These are phyloP conservation scores for Starmerella floris DNA, from an alignment of 805 yeast genomes.

Conservation along the genomic window DNA sequence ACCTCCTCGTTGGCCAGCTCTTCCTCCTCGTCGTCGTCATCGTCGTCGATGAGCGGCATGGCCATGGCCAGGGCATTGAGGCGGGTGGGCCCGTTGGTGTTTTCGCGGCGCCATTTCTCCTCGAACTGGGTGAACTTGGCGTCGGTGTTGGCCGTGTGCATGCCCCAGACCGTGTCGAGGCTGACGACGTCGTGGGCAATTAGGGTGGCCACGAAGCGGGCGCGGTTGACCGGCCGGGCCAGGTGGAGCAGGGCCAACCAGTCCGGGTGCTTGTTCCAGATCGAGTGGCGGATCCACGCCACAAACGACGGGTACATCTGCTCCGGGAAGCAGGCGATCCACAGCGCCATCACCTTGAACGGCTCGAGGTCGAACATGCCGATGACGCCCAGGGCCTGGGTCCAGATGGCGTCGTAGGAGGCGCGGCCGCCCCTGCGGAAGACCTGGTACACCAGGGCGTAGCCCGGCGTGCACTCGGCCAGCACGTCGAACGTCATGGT, in stretches of 20 bases:
- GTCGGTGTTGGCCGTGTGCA: not conserved
- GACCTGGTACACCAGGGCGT: not conserved
- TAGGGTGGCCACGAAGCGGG: slow-evolving; percentile 4
- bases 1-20: not conserved
- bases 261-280: slow-evolving; percentile 6
- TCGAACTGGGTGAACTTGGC: slow-evolving; percentile 2
- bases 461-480: slow-evolving; percentile 4
- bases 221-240: not conserved
- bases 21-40: slow-evolving; percentile 10
- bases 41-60: slow-evolving; percentile 15
- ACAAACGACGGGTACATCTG: not conserved
- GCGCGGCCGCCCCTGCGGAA: not conserved
- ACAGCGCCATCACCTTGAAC: slow-evolving; percentile 9
- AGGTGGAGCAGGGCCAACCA: slow-evolving; percentile 5
- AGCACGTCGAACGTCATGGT: slow-evolving; percentile 11
- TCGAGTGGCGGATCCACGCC: slow-evolving; percentile 1
- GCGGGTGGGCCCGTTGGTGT: not conserved
- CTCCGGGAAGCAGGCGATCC: not conserved
- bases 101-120: not conserved
- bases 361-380: slow-evolving; percentile 13
- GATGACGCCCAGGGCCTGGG: not conserved
- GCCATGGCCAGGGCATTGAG: slow-evolving; percentile 15
- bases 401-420: slow-evolving; percentile 1
- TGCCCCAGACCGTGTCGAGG: slow-evolving; percentile 5
- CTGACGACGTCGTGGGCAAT: slow-evolving; percentile 3